Conservation (phyloP, 371 early-diverging fungal species). For the Blakeslea trispora region DNA sequence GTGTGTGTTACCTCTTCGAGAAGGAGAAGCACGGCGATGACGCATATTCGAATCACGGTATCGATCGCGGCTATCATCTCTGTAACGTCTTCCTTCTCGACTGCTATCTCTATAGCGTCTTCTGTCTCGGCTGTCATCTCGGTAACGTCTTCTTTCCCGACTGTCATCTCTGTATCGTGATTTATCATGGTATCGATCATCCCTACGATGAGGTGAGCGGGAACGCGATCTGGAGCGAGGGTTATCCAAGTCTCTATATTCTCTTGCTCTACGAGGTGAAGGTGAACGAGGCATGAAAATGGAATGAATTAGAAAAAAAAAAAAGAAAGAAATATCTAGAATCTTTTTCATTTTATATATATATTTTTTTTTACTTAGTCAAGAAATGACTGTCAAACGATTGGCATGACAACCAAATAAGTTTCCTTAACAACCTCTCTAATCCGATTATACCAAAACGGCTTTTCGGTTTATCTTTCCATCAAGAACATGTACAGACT, state of each 20-base stretch:
- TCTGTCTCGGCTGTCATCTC: slow-evolving; percentile 21
- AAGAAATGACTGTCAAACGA: too few relatives aligned
- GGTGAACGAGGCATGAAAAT: slow-evolving; percentile 41
- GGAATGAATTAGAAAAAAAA: slow-evolving; percentile 2
- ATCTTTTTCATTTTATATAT: slow-evolving; percentile 5
- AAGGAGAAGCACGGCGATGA: not conserved
- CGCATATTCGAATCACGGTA: too few relatives aligned
- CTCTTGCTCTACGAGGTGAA: slow-evolving; percentile 36
- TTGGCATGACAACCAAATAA: too few relatives aligned
- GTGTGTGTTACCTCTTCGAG: slow-evolving; percentile 12
- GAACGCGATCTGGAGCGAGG: slow-evolving; percentile 39
- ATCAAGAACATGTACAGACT: too few relatives aligned
- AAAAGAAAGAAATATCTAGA: not conserved
- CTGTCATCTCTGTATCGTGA: slow-evolving; percentile 8
- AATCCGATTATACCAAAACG: too few relatives aligned
- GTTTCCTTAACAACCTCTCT: too few relatives aligned
- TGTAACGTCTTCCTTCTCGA: slow-evolving; percentile 13
- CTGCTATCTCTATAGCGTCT: slow-evolving; percentile 10
- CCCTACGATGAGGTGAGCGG: slow-evolving; percentile 15
- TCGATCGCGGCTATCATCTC: slow-evolving; percentile 4
- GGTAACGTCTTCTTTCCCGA: slow-evolving; percentile 15
- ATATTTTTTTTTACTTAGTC: not conserved
- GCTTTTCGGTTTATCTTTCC: too few relatives aligned
- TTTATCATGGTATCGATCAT: slow-evolving; percentile 6
- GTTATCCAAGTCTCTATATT: slow-evolving; percentile 46